phyloP scores from a whole-genome alignment of 371 early-diverging fungal species.

The Parasitella parasitica region DNA sequence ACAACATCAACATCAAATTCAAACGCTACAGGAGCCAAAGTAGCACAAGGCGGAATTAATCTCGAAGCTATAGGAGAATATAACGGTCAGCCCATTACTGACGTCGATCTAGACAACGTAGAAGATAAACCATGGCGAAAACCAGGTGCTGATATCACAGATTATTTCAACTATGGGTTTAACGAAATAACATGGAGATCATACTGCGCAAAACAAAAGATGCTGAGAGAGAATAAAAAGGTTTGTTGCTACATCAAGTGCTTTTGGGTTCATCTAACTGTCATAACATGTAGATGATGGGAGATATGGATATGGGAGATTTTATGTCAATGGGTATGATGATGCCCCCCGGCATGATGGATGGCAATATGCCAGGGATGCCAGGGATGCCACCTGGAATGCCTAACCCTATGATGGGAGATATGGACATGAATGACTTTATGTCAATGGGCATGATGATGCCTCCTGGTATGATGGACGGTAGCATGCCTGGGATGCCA shows the following conservation, averaged over 20 bases:
- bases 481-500: conserved; percentile 40
- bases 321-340: conserved; percentile 60
- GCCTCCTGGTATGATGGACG: conserved; percentile 93
- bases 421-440: conserved; percentile 40
- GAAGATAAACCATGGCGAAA: conserved; percentile 98
- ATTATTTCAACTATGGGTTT: conserved; percentile 99
- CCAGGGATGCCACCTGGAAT: conserved; percentile 17
- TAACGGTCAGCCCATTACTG: conserved; percentile 79
- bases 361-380: conserved; percentile 52
- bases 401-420: conserved; percentile 26
- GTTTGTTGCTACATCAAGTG: conserved; percentile 3
- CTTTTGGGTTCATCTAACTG: neutral
- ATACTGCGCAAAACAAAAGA: conserved; percentile 90
- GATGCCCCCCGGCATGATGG: conserved; percentile 92
- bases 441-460: conserved; percentile 66
- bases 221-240: conserved; percentile 67
- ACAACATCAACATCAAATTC: conserved; percentile 15
- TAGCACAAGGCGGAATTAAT: conserved; percentile 56
- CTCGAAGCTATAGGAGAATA: conserved; percentile 73
- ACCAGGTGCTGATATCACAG: conserved; percentile 97
- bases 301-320: conserved; percentile 39
- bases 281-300: conserved; percentile 6
- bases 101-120: conserved; percentile 82
- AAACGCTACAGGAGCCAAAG: conserved; percentile 27
- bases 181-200: conserved; percentile 93